Evolutionary conservation across 23 red algal genomes (phyloP).

Genomic region (Gracilaria caudata): DNA sequence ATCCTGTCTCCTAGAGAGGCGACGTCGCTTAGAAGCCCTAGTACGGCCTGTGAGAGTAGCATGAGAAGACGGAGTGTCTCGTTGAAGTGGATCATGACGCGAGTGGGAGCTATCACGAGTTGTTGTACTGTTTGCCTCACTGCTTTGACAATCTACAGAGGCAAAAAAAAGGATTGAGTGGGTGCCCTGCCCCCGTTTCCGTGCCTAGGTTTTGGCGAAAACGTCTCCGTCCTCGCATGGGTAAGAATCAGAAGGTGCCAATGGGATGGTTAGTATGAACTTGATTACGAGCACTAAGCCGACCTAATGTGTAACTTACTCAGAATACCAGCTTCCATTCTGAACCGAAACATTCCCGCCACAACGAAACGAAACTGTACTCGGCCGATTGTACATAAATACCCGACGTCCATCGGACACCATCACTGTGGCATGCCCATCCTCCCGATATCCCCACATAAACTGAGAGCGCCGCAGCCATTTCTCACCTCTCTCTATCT

Average conservation of each 20-base stretch:
- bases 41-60: neutral
- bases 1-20: neutral
- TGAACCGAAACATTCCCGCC: neutral
- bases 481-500: too few relatives aligned
- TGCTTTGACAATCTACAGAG: neutral
- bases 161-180: neutral
- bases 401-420: neutral
- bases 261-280: neutral
- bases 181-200: neutral
- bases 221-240: neutral
- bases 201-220: neutral
- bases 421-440: neutral
- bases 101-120: neutral
- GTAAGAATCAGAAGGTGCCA: neutral
- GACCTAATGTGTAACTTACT: neutral
- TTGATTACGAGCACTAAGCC: neutral
- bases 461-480: neutral
- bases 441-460: neutral
- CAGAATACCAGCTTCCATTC: neutral
- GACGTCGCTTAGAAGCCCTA: neutral
- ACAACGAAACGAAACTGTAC: constrained; percentile 27
- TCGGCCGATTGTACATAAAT: neutral
- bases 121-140: neutral
- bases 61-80: neutral
- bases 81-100: neutral